phyloP scores from a whole-genome alignment of 805 yeast genomes.

The Blastobotrys peoriensis region DNA sequence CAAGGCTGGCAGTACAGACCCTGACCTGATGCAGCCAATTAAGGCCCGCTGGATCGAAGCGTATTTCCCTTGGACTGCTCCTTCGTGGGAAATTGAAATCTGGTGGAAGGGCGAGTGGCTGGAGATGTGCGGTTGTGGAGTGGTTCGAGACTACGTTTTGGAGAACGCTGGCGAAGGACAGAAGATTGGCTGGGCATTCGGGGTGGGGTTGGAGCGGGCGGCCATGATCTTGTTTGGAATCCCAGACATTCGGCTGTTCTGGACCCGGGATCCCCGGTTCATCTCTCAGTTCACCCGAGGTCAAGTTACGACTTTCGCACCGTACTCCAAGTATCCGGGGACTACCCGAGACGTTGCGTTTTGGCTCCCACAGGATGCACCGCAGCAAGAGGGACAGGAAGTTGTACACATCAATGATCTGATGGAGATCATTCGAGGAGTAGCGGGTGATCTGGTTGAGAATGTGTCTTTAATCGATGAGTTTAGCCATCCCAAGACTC shows the following conservation, averaged over 20 bases:
- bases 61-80: slow-evolving; percentile 97
- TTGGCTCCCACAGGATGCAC: slow-evolving; percentile 57
- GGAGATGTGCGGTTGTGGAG: slow-evolving; percentile 94
- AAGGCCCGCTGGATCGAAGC: slow-evolving; percentile 93
- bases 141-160: slow-evolving; percentile 73
- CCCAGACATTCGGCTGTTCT: slow-evolving; percentile 89
- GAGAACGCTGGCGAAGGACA: slow-evolving; percentile 54
- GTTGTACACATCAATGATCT: slow-evolving; percentile 78
- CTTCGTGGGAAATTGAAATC: slow-evolving; percentile 97
- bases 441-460: slow-evolving; percentile 85
- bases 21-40: slow-evolving; percentile 64
- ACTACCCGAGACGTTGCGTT: slow-evolving; percentile 83
- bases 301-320: slow-evolving; percentile 64
- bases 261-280: slow-evolving; percentile 82
- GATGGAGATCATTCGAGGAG: slow-evolving; percentile 80
- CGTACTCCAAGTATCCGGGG: slow-evolving; percentile 89
- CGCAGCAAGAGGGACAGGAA: slow-evolving; percentile 29
- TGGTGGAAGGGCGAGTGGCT: slow-evolving; percentile 99
- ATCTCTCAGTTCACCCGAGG: slow-evolving; percentile 62
- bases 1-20: slow-evolving; percentile 52
- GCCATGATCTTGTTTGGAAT: slow-evolving; percentile 95
- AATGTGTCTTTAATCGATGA: slow-evolving; percentile 74
- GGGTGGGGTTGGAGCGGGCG: slow-evolving; percentile 87
- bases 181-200: slow-evolving; percentile 94
- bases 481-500: slow-evolving; percentile 79